Evolutionary conservation across 129 eudicot species (phyloP), one percentile per base, ranked within the genome.

Genomic region (Silybum marianum): DNA sequence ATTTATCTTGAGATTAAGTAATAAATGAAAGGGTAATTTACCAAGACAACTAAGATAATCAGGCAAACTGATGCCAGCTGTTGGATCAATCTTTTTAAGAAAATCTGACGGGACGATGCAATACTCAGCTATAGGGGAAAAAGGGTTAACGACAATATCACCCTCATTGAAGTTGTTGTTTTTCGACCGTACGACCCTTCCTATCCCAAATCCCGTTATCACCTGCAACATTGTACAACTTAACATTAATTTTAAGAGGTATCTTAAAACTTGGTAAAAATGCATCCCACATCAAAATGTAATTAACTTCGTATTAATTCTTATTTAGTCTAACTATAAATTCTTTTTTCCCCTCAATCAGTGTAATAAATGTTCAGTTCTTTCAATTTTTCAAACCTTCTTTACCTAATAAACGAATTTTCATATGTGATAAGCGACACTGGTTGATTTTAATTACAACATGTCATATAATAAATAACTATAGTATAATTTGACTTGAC

Each of bases 121-220:
- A 73, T 84, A 87, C 74, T 87, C 86, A 10, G 90, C 86, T 67
- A 84, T 58, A n/a, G 79, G 84, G 16, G 65, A 77, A 21, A 60
- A 82, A 1, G 86, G 81, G 66, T 38, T 28, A 19, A 80, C n/a
- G 24, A 87, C 88, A 10, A 87, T 71, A 58, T 87, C 90, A 25
- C 85, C 88, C 69, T 84, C 82, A 8, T n/a, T 67, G 26, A 71
- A 84, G 67, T 69, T 69, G 44, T 48, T 72, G 76, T 46, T 75
- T 75, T 85, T 87, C 13, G 90, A 84, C 24, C 82, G 68, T 18
- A 87, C 70, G 46, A 87, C 86, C 73, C 75, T 87, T 63, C 80
- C 90, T 14, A 78, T 65, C 9, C 84, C 88, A 70, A 73, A 77
- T 25, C 60, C 83, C 12, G 60, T n/a, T 11, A 84, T 25, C 22